These are phyloP conservation scores for Noccaea bulbosa DNA, from an alignment of 345 rosid species.

Conservation along the genomic window DNA sequence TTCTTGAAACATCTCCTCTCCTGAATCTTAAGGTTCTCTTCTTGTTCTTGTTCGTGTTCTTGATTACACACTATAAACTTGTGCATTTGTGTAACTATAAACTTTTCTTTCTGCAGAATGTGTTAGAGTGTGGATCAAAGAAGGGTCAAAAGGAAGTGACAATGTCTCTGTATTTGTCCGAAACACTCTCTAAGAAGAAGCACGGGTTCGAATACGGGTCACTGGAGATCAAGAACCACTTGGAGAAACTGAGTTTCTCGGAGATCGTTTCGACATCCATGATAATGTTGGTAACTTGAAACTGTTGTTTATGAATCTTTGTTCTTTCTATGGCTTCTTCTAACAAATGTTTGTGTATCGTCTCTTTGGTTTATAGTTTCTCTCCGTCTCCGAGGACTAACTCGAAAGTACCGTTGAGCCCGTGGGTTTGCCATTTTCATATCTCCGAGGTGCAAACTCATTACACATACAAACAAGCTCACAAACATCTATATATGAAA, in stretches of 20 bases:
- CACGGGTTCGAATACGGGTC: constrained; percentile 93
- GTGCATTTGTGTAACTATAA: neutral
- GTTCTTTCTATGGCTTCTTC: constrained; percentile 3
- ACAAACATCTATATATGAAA: neutral
- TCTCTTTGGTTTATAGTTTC: constrained; percentile 49
- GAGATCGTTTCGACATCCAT: constrained; percentile 69
- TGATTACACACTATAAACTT: too few relatives aligned
- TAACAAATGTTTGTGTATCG: constrained; percentile 37
- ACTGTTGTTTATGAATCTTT: constrained; percentile 15
- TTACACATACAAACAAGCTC: constrained; percentile 1
- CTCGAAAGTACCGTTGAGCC: constrained; percentile 47
- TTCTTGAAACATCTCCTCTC: constrained; percentile 55
- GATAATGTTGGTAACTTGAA: constrained; percentile 65
- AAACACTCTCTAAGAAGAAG: constrained; percentile 66
- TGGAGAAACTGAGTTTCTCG: constrained; percentile 71
- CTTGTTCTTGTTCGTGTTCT: constrained; percentile 8
- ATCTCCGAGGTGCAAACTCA: constrained; percentile 61
- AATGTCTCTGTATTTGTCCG: constrained; percentile 71
- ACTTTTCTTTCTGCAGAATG: constrained; percentile 52
- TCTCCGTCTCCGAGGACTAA: constrained; percentile 57
- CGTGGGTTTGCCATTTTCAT: constrained; percentile 94
- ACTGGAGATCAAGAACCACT: constrained; percentile 70
- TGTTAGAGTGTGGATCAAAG: constrained; percentile 82
- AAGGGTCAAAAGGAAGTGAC: constrained; percentile 61
- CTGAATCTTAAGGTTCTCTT: constrained; percentile 48